phyloP scores from a whole-genome alignment of 768 basidiomycete species.

The Saitozyma podzolica region DNA sequence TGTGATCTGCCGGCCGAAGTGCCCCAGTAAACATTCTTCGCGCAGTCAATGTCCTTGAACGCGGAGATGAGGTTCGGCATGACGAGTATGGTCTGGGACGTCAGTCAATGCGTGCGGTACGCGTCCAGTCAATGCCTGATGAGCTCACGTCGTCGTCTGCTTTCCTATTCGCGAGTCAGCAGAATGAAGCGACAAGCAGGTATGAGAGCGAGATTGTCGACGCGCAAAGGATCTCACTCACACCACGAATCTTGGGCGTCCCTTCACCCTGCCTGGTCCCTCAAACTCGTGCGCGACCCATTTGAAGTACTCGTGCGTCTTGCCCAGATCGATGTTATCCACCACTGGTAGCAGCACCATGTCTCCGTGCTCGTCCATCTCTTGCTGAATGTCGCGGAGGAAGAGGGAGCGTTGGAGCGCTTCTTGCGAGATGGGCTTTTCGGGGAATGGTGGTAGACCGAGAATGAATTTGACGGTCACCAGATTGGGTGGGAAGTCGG shows the following conservation, averaged over 20 bases:
- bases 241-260: slow-evolving; percentile 52
- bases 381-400: slow-evolving; percentile 32
- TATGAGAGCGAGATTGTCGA: background rate
- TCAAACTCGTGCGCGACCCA: slow-evolving; percentile 51
- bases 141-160: slow-evolving; percentile 52
- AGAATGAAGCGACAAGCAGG: too few relatives aligned
- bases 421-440: slow-evolving; percentile 36
- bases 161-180: slow-evolving; percentile 40
- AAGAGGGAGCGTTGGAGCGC: slow-evolving; percentile 25
- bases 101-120: background rate
- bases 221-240: slow-evolving; percentile 23
- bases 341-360: slow-evolving; percentile 51
- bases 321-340: slow-evolving; percentile 53
- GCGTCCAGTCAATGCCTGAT: background rate
- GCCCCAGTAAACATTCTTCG: slow-evolving; percentile 53
- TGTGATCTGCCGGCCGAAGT: slow-evolving; percentile 49
- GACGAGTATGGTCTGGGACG: slow-evolving; percentile 49
- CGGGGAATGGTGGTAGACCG: slow-evolving; percentile 44
- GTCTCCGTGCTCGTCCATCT: slow-evolving; percentile 47
- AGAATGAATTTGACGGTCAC: slow-evolving; percentile 53
- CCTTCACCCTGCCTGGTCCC: slow-evolving; percentile 48
- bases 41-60: slow-evolving; percentile 50
- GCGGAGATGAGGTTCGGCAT: slow-evolving; percentile 53
- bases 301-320: slow-evolving; percentile 53
- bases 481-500: slow-evolving; percentile 48